Percentiles rank a stretch among this genome's conserved stretches.
phyloP scores from a whole-genome alignment of 768 basidiomycete species.

The Pleurotus tuoliensis region DNA sequence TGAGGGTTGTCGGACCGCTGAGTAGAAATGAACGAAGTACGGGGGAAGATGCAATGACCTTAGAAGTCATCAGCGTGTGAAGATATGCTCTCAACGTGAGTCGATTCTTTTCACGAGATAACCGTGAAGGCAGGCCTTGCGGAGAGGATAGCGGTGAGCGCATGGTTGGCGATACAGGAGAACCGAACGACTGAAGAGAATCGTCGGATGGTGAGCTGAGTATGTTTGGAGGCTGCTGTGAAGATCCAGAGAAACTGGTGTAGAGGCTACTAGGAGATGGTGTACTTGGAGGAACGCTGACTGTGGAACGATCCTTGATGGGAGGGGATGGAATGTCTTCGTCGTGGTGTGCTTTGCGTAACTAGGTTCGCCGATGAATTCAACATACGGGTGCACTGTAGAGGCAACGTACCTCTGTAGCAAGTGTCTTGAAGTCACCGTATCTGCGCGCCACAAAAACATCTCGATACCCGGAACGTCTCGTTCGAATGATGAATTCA shows the following conservation, averaged over 20 bases:
- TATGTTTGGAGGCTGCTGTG: constrained; percentile 12
- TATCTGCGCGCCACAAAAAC: constrained; percentile 90
- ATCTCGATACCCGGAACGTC: constrained; percentile 66
- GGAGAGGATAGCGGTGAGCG: constrained; percentile 18
- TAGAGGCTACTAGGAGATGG: constrained; percentile 16
- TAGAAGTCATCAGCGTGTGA: constrained; percentile 69
- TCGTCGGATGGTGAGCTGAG: constrained; percentile 5
- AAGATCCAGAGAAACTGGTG: constrained; percentile 9
- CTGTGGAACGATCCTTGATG: constrained; percentile 78
- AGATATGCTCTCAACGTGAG: constrained; percentile 92
- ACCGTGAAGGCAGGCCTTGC: constrained; percentile 34
- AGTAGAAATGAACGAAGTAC: constrained; percentile 85
- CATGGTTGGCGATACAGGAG: constrained; percentile 9
- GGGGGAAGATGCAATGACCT: constrained; percentile 77
- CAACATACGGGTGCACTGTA: background rate
- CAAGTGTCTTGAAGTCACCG: constrained; percentile 90
- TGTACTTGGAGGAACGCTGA: constrained; percentile 41
- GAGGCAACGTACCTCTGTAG: constrained; percentile 59
- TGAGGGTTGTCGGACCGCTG: constrained; percentile 66
- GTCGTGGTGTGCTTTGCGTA: constrained; percentile 83
- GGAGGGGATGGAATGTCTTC: constrained; percentile 82
- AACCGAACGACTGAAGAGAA: constrained; percentile 6
- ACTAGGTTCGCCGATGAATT: constrained; percentile 38
- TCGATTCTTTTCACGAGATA: constrained; percentile 91
- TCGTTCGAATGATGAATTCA: constrained; percentile 95